Evolutionary conservation across 1,139 yeast species (phyloP).

Genomic region (Yamadazyma triangularis): DNA sequence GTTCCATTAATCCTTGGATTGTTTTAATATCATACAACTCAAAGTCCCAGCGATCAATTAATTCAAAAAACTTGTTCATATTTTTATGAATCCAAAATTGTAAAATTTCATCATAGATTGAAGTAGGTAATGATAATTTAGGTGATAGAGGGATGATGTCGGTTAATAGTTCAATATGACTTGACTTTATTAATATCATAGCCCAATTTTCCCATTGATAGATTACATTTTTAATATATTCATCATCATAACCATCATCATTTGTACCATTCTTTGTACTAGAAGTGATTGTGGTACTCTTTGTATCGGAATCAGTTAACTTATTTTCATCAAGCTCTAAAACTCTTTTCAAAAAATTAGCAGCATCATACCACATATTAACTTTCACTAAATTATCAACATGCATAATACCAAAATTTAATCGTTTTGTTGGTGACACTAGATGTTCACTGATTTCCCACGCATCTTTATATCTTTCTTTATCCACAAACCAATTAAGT

Average conservation of each 20-base stretch:
- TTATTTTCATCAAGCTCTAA: constrained; percentile 27
- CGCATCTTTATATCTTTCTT: constrained; percentile 55
- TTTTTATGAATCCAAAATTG: constrained; percentile 41
- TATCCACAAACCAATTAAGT: constrained; percentile 65
- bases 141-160: constrained; percentile 48
- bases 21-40: constrained; percentile 46
- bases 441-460: constrained; percentile 71
- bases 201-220: constrained; percentile 71
- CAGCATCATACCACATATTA: constrained; percentile 57
- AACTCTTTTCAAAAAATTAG: constrained; percentile 42
- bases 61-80: constrained; percentile 29
- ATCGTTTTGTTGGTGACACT: constrained; percentile 45
- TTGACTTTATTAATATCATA: constrained; percentile 46
- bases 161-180: constrained; percentile 45
- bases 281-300: constrained; percentile 25
- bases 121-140: constrained; percentile 30
- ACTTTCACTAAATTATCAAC: constrained; percentile 50
- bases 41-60: constrained; percentile 56
- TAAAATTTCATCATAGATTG: constrained; percentile 51
- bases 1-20: constrained; percentile 48
- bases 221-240: constrained; percentile 25
- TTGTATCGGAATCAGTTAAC: constrained; percentile 28
- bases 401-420: constrained; percentile 60
- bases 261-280: constrained; percentile 6
- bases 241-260: constrained; percentile 21